phyloP scores from a whole-genome alignment of 2,329 filamentous ascomycete genomes.

The Phoma sp. region DNA sequence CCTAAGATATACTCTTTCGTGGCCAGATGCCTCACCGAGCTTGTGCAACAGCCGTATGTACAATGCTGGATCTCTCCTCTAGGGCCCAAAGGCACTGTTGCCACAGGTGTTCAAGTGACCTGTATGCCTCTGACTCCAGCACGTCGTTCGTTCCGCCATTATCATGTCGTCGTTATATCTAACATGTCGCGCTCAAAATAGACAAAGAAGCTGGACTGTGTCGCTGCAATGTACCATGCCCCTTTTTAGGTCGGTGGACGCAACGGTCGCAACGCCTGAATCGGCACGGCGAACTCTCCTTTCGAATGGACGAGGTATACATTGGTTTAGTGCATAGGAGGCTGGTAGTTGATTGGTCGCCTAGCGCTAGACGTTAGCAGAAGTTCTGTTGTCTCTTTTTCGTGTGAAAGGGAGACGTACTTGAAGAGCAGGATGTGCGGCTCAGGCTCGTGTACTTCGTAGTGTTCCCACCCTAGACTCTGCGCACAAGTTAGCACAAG shows the following conservation, averaged over 20 bases:
- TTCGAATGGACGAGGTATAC: constrained; percentile 10
- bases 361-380: constrained; percentile 52
- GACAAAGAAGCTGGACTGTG: constrained; percentile 37
- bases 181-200: constrained; percentile 43
- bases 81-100: constrained; percentile 22
- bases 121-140: constrained; percentile 25
- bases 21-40: constrained; percentile 22
- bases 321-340: constrained; percentile 58
- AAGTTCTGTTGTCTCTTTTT: neutral
- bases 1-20: constrained; percentile 16
- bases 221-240: constrained; percentile 26
- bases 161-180: constrained; percentile 49
- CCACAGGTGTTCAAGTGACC: constrained; percentile 29
- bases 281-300: constrained; percentile 14
- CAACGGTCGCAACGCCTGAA: constrained; percentile 17
- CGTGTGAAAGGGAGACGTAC: constrained; percentile 60
- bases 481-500: constrained; percentile 50
- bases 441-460: constrained; percentile 98
- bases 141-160: constrained; percentile 39
- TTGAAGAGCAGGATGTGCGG: constrained; percentile 99
- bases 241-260: constrained; percentile 15
- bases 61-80: constrained; percentile 33
- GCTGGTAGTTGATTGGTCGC: constrained; percentile 84
- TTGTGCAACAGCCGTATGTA: constrained; percentile 38
- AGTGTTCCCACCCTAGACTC: constrained; percentile 99